Base-by-base conservation (phyloP, 2,329 filamentous ascomycete species). In the Stagonosporopsis vannaccii region DNA sequence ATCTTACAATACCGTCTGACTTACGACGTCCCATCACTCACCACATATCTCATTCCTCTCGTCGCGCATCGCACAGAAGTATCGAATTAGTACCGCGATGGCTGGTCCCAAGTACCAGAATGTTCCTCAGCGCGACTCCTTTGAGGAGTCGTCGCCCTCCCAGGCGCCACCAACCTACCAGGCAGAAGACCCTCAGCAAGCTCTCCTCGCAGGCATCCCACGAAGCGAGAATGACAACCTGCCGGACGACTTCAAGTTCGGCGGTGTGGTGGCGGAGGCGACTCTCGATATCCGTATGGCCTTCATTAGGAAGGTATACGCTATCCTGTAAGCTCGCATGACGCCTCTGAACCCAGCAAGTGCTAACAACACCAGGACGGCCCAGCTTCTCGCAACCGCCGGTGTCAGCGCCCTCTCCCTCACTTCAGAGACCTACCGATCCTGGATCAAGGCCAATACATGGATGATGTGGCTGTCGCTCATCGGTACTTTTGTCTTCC, bases 161-260 rank as follows among this genome's bases (percentile, higher is more conserved):
- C 94, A 89, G 80, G 84, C 87, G 54, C 55, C 55, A 48, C 94
- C 94, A 19, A 90, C 90, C 58, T 97, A 97, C 81, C 66, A 85
- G 74, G 82, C 84, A 60, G 83, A 86, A 33, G 81, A 85, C 33
- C 77, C 80, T 23, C 78, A 83, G 58, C 82, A 82, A 68, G 82
- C 84, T 20, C 82, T 90, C 36, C 85, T 90, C 54, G 84, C 84
- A 59, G 89, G 84, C 48, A 75, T 77, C 40, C 87, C 91, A 47
- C 87, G 93, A 68, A 85, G 83, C 74, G 93, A 93, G 77, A 87
- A 93, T 73, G 94, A 97, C 79, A 96, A 97, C 72, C 75, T 98
- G 40, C 94, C 94, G 1, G 94, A 98, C 80, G 94, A 98, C 78
- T 98, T 98, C 87, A 98, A 97, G 85, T 98, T 96, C 73, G 95